Evolutionary conservation across 2,329 filamentous ascomycete species (phyloP).

Genomic region (Colletotrichum sp.): DNA sequence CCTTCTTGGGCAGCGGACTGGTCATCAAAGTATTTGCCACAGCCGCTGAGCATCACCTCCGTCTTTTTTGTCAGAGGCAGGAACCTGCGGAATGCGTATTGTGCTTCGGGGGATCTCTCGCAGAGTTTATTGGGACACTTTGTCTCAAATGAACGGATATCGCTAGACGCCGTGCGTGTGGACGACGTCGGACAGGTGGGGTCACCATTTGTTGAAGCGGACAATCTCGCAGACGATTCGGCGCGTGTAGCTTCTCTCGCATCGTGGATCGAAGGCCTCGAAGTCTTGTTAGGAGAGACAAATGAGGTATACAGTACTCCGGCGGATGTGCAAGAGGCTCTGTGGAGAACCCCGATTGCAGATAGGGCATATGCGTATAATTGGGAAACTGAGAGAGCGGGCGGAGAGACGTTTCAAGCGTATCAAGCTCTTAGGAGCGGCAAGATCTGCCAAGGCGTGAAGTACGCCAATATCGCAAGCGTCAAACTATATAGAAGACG

Average conservation of each 20-base stretch:
- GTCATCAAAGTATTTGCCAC: not conserved
- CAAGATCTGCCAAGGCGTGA: not conserved
- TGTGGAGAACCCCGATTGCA: not conserved
- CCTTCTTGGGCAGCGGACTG: not conserved
- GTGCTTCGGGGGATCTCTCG: not conserved
- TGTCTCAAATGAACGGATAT: not conserved
- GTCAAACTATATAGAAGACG: not conserved
- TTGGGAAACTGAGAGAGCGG: not conserved
- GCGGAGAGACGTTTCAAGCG: not conserved
- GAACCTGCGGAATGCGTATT: not conserved
- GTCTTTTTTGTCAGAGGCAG: not conserved
- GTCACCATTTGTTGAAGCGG: not conserved
- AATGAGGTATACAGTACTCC: not conserved
- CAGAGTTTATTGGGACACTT: not conserved
- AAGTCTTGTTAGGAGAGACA: not conserved
- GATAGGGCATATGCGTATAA: not conserved
- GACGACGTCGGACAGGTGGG: not conserved
- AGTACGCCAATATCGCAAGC: not conserved
- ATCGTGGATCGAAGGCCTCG: not conserved
- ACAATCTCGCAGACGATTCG: not conserved
- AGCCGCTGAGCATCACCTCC: not conserved
- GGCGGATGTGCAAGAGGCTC: not conserved
- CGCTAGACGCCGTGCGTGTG: not conserved
- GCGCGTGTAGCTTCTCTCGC: not conserved
- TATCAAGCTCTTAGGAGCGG: not conserved